Evolutionary conservation across 495 filamentous ascomycete genomes (phyloP).

Genomic region (Neurospora tetraspora): DNA sequence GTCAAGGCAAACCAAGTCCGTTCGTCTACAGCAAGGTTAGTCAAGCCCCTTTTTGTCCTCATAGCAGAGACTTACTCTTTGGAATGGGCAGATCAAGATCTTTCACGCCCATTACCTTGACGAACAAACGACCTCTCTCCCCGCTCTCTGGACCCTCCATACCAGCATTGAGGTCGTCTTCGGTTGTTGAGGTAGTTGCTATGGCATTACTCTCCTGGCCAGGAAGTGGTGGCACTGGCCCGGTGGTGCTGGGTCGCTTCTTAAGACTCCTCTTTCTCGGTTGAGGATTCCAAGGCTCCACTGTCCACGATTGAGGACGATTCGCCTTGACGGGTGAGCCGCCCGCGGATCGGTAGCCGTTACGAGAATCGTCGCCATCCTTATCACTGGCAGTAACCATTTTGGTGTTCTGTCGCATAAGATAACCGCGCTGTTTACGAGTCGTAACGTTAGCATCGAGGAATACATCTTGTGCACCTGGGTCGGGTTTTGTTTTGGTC

Average conservation of each 20-base stretch:
- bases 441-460: constrained; percentile 47
- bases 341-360: constrained; percentile 52
- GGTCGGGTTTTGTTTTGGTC: background rate
- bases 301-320: constrained; percentile 81
- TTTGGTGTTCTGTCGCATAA: constrained; percentile 98
- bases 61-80: constrained; percentile 51
- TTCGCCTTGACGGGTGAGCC: constrained; percentile 61
- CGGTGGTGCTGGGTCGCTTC: constrained; percentile 37
- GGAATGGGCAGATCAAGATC: constrained; percentile 87
- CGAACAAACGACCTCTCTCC: constrained; percentile 88
- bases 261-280: constrained; percentile 58
- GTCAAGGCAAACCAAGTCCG: constrained; percentile 88
- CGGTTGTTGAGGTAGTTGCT: constrained; percentile 49
- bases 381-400: constrained; percentile 80
- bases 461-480: background rate
- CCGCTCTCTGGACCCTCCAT: constrained; percentile 61
- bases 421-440: constrained; percentile 80
- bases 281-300: constrained; percentile 88
- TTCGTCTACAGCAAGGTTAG: constrained; percentile 52
- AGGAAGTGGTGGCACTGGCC: constrained; percentile 71
- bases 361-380: constrained; percentile 38
- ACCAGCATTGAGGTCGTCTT: constrained; percentile 43
- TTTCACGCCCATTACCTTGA: constrained; percentile 95
- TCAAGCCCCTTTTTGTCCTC: background rate
- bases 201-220: constrained; percentile 74